A percentile compares a stretch with the other conserved stretches of the same genome.
Conservation (phyloP, 805 yeast species). For the Torulaspora gathmanii region DNA sequence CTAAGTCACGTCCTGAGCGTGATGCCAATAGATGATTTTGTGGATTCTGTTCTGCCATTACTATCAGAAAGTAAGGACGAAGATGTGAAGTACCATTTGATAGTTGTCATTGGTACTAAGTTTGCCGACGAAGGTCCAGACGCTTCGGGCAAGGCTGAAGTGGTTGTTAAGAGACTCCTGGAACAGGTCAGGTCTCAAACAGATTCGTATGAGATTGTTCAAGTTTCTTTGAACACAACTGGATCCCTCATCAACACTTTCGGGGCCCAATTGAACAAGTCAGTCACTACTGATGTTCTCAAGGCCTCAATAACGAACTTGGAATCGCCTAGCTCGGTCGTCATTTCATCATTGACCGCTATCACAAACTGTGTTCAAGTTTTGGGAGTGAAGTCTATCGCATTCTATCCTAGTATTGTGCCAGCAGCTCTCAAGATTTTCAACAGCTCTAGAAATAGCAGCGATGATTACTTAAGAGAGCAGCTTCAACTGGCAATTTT, state of each 20-base stretch:
- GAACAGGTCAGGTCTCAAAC: slow-evolving; percentile 33
- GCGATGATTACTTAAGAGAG: slow-evolving; percentile 30
- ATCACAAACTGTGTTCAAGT: slow-evolving; percentile 65
- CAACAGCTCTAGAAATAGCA: slow-evolving; percentile 30
- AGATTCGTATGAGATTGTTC: slow-evolving; percentile 47
- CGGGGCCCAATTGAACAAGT: slow-evolving; percentile 46
- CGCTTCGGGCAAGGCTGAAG: slow-evolving; percentile 47
- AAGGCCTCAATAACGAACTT: slow-evolving; percentile 48
- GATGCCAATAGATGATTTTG: slow-evolving; percentile 71
- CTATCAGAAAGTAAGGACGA: slow-evolving; percentile 32
- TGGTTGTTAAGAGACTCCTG: slow-evolving; percentile 48
- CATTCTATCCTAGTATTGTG: slow-evolving; percentile 77
- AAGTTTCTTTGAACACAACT: slow-evolving; percentile 64
- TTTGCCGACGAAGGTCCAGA: slow-evolving; percentile 62
- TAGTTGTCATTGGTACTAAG: slow-evolving; percentile 58
- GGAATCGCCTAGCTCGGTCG: slow-evolving; percentile 46
- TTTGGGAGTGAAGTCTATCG: slow-evolving; percentile 81
- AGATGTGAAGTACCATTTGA: slow-evolving; percentile 56
- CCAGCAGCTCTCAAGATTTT: slow-evolving; percentile 67
- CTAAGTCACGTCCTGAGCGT: slow-evolving; percentile 61
- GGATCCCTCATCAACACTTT: slow-evolving; percentile 61
- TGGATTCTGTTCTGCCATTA: slow-evolving; percentile 52
- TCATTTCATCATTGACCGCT: slow-evolving; percentile 68
- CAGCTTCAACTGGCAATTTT: slow-evolving; percentile 64
- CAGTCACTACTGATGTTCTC: slow-evolving; percentile 47